phyloP scores from a whole-genome alignment of 805 yeast species.

The Clavispora fructus region DNA sequence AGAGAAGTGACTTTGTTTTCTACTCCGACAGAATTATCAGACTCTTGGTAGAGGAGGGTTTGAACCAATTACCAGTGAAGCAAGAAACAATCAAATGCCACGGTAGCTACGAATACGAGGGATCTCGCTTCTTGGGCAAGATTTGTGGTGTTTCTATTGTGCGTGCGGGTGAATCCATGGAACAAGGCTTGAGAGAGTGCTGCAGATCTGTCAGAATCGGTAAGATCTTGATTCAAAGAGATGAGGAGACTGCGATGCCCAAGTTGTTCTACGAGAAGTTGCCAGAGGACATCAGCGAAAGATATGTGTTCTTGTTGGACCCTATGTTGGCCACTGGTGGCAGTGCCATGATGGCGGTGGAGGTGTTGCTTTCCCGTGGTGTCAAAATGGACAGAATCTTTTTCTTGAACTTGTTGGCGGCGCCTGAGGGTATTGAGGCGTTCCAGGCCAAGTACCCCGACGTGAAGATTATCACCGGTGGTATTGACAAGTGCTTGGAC shows the following conservation, averaged over 20 bases:
- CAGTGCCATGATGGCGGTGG: conserved; percentile 95
- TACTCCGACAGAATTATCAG: conserved; percentile 94
- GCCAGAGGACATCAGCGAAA: conserved; percentile 83
- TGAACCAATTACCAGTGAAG: conserved; percentile 89
- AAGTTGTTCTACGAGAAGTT: conserved; percentile 88
- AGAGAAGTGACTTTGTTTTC: conserved; percentile 89
- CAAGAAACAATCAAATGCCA: conserved; percentile 66
- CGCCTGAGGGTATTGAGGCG: conserved; percentile 87
- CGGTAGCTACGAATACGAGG: conserved; percentile 64
- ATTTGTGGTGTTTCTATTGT: conserved; percentile 98
- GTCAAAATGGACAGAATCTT: conserved; percentile 83
- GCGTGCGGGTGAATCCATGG: conserved; percentile 99
- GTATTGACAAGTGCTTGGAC: conserved; percentile 81
- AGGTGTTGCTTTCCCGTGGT: conserved; percentile 80
- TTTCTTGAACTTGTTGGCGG: conserved; percentile 85
- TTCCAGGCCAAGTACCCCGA: conserved; percentile 78
- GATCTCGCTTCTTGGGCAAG: conserved; percentile 80
- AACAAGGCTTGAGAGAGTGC: conserved; percentile 95
- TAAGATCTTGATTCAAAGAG: conserved; percentile 93
- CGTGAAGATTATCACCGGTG: conserved; percentile 89
- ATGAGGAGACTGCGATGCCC: conserved; percentile 94
- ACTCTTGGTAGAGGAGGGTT: conserved; percentile 88
- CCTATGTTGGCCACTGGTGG: conserved; percentile 99
- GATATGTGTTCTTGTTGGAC: conserved; percentile 87
- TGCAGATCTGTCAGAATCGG: conserved; percentile 96